A percentile compares a stretch with the other conserved stretches of the same genome.
Evolutionary conservation across 1,284 basidiomycete genomes (phyloP).

Genomic region (Malassezia dermatis): DNA sequence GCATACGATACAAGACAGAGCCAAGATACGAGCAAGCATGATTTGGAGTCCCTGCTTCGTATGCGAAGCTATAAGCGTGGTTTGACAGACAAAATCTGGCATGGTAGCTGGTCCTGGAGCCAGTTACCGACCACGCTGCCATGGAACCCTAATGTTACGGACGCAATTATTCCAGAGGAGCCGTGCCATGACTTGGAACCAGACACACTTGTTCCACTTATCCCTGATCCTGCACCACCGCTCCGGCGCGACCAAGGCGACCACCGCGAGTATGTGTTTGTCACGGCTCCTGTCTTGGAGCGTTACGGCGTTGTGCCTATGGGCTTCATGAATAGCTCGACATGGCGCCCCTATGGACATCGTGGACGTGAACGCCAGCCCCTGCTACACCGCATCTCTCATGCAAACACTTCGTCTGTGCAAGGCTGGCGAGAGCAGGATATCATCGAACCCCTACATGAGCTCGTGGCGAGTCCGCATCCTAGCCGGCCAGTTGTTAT

Average conservation of each 20-base stretch:
- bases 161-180: conserved; percentile 8
- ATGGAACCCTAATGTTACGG: conserved; percentile 41
- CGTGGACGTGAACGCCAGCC: conserved; percentile 11
- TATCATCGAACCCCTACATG: neutral
- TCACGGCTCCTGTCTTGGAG: conserved; percentile 17
- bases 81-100: neutral
- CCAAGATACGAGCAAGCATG: neutral
- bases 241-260: conserved; percentile 14
- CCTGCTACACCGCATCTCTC: conserved; percentile 5
- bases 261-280: conserved; percentile 9
- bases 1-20: conserved; percentile 31
- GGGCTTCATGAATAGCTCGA: conserved; percentile 17
- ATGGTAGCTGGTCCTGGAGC: neutral
- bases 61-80: conserved; percentile 17
- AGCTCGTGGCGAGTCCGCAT: conserved; percentile 22
- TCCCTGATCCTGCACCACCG: conserved; percentile 15
- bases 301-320: conserved; percentile 16
- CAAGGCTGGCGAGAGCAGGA: neutral
- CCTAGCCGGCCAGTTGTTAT: conserved; percentile 29
- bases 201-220: conserved; percentile 12
- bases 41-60: neutral
- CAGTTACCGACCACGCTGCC: conserved; percentile 49
- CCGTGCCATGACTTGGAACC: conserved; percentile 20
- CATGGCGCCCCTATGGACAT: conserved; percentile 16
- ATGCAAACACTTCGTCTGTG: neutral